Base-by-base conservation (phyloP, 371 early-diverging fungal genomes). In the Quaeritorhiza haematococci region DNA sequence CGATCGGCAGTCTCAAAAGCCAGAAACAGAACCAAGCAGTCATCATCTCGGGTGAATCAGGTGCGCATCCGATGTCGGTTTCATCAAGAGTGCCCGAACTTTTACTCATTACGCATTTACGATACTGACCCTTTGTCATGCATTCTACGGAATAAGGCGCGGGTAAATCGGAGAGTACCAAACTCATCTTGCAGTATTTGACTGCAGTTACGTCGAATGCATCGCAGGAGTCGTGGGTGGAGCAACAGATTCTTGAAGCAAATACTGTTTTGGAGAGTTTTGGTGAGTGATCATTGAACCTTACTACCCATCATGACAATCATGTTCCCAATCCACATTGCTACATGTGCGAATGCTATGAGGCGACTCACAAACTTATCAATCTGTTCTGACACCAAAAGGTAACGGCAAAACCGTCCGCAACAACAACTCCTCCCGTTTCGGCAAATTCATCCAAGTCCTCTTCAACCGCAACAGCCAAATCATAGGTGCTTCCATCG, bases 191-290 rank as follows among this genome's bases (percentile, higher is more conserved):
- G 49, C 61, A 66, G 42, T 73, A 72, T 34, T 43, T 76, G 46
- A 67, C 75, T 2, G 60, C 66, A 3, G 71, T 69, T n/a, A 73
- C 73, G 3, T 63, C 64, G 1, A 51, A 62, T 45, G 10, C 10
- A 23, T 17, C 28, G 19, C 46, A 50, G 38, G 45, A 49, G 5
- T 70, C 74, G 1, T 78, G 78, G 78, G 69, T 79, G 33, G 76
- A 79, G 54, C 74, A 75, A 53, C 75, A 76, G 51, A 73, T 79
- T 53, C 48, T 79, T 53, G 76, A 76, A 53, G 73, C 84, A 27
- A 84, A 87, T 62, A 82, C 83, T 3, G 73, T 87, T 15, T 61
- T 85, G 26, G 87, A 87, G 56, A 73, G 78, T 49, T 87, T 87
- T 73, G 87, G 87, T 69, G 38, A 27, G 62, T 56, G 19, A 21